A percentile compares a stretch with the other conserved stretches of the same genome.
These are phyloP conservation scores for Rhazya stricta DNA, from an alignment of 257 asterid species.

Conservation along the genomic window DNA sequence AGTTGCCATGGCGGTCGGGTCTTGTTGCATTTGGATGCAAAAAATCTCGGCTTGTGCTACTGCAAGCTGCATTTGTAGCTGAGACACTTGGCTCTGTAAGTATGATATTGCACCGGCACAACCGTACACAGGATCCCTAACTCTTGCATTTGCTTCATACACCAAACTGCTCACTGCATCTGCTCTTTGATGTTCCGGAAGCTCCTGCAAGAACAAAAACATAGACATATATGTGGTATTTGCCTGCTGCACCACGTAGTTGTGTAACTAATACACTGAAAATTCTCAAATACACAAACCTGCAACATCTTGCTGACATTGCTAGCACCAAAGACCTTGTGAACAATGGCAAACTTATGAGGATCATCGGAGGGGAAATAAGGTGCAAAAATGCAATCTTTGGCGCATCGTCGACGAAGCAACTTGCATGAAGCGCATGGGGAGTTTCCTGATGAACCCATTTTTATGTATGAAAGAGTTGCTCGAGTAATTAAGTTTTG, in stretches of 20 bases:
- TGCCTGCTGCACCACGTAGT: no score
- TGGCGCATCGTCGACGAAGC: slow-evolving; percentile 79
- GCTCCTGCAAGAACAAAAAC: slow-evolving; percentile 42
- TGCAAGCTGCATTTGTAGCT: slow-evolving; percentile 77
- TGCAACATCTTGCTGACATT: slow-evolving; percentile 91
- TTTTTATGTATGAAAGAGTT: slow-evolving; percentile 28
- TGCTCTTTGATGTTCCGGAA: slow-evolving; percentile 61
- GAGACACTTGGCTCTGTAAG: slow-evolving; percentile 73
- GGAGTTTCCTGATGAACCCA: slow-evolving; percentile 64
- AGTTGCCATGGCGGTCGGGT: slow-evolving; percentile 41
- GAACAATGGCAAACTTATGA: slow-evolving; percentile 92
- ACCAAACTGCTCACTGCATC: slow-evolving; percentile 91
- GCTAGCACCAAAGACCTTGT: slow-evolving; percentile 92
- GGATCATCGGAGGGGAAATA: slow-evolving; percentile 92
- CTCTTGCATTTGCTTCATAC: slow-evolving; percentile 78
- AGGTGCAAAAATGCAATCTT: slow-evolving; percentile 87
- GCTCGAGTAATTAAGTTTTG: slow-evolving; percentile 1
- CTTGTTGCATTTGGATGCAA: slow-evolving; percentile 75
- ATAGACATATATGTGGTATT: not conserved
- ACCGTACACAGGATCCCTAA: slow-evolving; percentile 83
- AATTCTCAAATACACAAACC: slow-evolving; percentile 25
- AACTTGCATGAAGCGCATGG: slow-evolving; percentile 94
- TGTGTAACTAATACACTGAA: no score
- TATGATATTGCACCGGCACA: slow-evolving; percentile 83
- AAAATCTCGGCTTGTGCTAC: slow-evolving; percentile 80